Evolutionary conservation across 2,329 filamentous ascomycete species (phyloP).

Genomic region (Aureobasidium zeae): DNA sequence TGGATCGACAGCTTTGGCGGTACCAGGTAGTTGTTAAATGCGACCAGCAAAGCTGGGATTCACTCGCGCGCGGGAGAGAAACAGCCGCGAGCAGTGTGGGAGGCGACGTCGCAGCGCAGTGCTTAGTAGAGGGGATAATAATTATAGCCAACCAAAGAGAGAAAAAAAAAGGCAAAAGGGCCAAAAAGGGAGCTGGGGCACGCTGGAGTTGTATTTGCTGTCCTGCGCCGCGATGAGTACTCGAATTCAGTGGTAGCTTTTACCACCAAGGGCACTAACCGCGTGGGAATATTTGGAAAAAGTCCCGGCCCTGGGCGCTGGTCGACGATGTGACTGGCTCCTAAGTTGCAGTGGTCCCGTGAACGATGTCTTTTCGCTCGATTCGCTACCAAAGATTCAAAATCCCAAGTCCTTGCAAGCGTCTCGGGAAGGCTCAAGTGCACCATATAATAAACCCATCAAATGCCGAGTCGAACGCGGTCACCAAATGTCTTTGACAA

Average conservation of each 20-base stretch:
- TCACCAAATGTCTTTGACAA: conserved; percentile 10
- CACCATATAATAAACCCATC: conserved; percentile 15
- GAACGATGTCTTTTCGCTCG: conserved; percentile 16
- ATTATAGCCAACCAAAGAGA: too few relatives aligned
- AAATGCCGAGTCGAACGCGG: conserved; percentile 13
- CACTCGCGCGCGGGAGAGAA: conserved; percentile 10
- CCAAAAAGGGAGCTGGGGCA: conserved; percentile 1
- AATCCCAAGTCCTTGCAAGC: conserved; percentile 15
- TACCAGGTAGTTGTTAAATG: conserved; percentile 4
- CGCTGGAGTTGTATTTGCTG: conserved; percentile 10
- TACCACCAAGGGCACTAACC: conserved; percentile 13
- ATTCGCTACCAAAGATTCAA: conserved; percentile 16
- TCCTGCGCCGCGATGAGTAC: conserved; percentile 13
- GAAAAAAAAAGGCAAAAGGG: conserved; percentile 4
- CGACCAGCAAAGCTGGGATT: not conserved
- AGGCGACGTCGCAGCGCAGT: conserved; percentile 6
- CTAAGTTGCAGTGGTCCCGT: conserved; percentile 8
- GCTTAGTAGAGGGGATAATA: too few relatives aligned
- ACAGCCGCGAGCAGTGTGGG: conserved; percentile 4
- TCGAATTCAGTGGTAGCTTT: conserved; percentile 13
- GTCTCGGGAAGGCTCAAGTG: conserved; percentile 13
- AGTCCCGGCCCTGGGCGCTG: conserved; percentile 12
- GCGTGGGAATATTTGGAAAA: conserved; percentile 14
- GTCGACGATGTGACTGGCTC: conserved; percentile 15
- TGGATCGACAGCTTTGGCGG: too few relatives aligned